A percentile compares a stretch with the other conserved stretches of the same genome.
Evolutionary conservation across 331 rosid species (phyloP).

Genomic region (Pyrus hybrid): DNA sequence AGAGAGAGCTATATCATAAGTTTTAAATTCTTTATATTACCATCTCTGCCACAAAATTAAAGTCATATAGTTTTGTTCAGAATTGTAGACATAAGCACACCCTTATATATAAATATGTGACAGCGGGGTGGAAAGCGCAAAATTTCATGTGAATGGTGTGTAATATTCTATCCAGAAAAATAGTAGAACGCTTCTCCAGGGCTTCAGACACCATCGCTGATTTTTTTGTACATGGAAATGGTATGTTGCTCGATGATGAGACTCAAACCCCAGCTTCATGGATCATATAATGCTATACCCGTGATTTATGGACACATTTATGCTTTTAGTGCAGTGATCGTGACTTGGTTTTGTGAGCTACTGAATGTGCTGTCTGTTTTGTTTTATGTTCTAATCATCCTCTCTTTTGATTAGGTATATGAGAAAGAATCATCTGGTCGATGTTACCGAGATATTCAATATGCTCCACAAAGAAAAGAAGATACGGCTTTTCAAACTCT

Average conservation of each 20-base stretch:
- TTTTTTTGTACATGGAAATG: not conserved
- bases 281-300: not conserved
- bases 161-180: not conserved
- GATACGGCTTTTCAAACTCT: constrained; percentile 80
- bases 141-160: not conserved
- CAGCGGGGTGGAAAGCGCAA: not conserved
- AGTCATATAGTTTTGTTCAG: not conserved
- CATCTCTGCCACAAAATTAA: not conserved
- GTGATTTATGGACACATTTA: not conserved
- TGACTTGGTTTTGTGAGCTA: not conserved
- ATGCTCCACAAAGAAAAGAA: constrained; percentile 76
- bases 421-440: constrained; percentile 51
- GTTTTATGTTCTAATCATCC: constrained; percentile 9
- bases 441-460: constrained; percentile 94
- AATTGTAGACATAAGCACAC: not conserved
- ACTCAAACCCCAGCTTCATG: not conserved
- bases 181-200: not conserved
- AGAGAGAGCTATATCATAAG: not conserved
- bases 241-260: not conserved
- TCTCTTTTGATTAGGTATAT: constrained; percentile 40
- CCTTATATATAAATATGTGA: not conserved
- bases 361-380: not conserved
- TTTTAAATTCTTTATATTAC: not conserved
- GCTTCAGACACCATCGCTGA: not conserved
- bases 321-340: not conserved